These are phyloP conservation scores for Polygonum aviculare DNA, from an alignment of 148 eudicot species.

Conservation along the genomic window DNA sequence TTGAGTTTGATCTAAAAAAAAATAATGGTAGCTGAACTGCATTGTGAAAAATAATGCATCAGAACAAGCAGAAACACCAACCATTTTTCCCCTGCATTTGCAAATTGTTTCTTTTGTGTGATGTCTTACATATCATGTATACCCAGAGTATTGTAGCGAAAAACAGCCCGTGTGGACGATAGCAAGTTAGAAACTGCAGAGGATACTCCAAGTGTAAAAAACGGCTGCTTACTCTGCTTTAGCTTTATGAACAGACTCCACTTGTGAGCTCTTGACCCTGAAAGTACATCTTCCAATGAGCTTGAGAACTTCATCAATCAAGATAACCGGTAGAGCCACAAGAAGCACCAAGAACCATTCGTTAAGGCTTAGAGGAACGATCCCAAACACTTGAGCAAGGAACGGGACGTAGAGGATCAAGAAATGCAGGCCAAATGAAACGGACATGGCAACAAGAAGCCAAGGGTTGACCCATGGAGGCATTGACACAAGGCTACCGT, in stretches of 20 bases:
- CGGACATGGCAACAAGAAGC: conserved; percentile 60
- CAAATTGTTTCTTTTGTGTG: neutral
- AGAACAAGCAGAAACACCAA: neutral
- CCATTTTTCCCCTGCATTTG: neutral
- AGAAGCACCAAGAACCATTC: conserved; percentile 61
- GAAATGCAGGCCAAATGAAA: conserved; percentile 68
- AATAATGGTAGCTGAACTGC: conserved; percentile 3
- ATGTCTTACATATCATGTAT: neutral
- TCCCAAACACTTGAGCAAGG: conserved; percentile 65
- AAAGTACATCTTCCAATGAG: conserved; percentile 60
- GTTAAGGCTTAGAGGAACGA: conserved; percentile 62
- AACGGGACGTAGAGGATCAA: conserved; percentile 65
- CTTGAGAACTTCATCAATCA: conserved; percentile 82
- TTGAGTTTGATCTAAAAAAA: neutral
- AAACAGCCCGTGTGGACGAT: neutral
- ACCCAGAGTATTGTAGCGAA: neutral
- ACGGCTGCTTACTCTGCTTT: conserved; percentile 37
- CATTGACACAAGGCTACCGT: conserved; percentile 59
- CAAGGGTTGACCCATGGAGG: conserved; percentile 83
- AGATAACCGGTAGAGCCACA: conserved; percentile 56
- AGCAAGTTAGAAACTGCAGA: neutral
- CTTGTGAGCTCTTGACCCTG: conserved; percentile 18
- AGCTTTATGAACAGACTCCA: conserved; percentile 18
- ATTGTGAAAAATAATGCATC: neutral
- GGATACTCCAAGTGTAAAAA: neutral